phyloP scores from a whole-genome alignment of 2,329 filamentous ascomycete species.

The Phyllosticta citriasiana region DNA sequence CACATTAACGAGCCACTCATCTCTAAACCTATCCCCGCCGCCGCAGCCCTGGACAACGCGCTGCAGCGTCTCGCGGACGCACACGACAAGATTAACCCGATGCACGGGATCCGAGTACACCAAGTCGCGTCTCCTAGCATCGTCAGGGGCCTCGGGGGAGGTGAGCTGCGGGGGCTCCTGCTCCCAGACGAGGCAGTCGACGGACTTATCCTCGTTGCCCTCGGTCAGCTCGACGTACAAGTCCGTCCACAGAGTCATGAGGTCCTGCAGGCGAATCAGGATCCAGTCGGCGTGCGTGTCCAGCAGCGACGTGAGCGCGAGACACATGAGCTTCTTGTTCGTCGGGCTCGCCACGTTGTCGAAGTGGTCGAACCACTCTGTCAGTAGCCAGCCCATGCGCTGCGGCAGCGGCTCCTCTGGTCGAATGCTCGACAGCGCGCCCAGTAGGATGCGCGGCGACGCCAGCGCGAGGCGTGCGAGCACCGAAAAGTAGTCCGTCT shows the following conservation, averaged over 20 bases:
- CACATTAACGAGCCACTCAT: constrained; percentile 62
- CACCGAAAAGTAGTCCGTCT: constrained; percentile 78
- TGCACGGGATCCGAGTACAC: constrained; percentile 56
- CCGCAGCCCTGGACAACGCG: constrained; percentile 50
- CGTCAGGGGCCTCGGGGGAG: constrained; percentile 34
- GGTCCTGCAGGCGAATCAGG: constrained; percentile 56
- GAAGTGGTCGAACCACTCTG: constrained; percentile 58
- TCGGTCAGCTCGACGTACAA: constrained; percentile 58
- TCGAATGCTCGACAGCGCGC: constrained; percentile 35
- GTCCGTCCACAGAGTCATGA: constrained; percentile 66
- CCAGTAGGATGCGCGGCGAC: constrained; percentile 58
- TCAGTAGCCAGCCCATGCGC: constrained; percentile 39
- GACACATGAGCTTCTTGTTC: constrained; percentile 59
- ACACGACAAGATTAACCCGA: constrained; percentile 52
- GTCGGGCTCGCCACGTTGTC: constrained; percentile 57
- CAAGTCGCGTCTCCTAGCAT: constrained; percentile 39
- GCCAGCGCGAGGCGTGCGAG: constrained; percentile 68
- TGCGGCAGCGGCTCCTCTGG: constrained; percentile 23
- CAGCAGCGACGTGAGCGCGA: constrained; percentile 62
- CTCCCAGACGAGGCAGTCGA: constrained; percentile 33
- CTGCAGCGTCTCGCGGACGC: constrained; percentile 53
- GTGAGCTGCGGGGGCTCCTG: constrained; percentile 19
- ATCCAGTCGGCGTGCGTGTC: constrained; percentile 52
- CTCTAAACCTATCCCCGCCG: constrained; percentile 56
- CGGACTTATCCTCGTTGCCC: constrained; percentile 39